Conservation (phyloP, 2,329 filamentous ascomycete genomes). For the Chrysoporthe puriensis region DNA sequence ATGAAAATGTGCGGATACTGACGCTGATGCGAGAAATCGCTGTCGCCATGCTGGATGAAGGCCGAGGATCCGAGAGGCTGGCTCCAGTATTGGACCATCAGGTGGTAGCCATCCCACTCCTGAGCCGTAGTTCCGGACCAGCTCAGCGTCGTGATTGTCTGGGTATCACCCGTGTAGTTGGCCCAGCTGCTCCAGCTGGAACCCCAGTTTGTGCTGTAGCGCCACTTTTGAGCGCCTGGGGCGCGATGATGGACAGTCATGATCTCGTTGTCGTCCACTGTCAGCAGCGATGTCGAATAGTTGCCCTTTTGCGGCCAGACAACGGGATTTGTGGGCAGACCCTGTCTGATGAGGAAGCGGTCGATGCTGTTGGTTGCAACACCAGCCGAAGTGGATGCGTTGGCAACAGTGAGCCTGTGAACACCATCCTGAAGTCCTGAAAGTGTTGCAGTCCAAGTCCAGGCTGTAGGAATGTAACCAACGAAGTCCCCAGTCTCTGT, state of each 20-base stretch:
- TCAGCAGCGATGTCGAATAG: constrained; percentile 52
- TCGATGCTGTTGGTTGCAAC: constrained; percentile 56
- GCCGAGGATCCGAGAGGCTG: constrained; percentile 59
- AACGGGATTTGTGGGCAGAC: constrained; percentile 60
- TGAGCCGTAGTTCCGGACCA: constrained; percentile 62
- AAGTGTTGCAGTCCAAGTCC: constrained; percentile 45
- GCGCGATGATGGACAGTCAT: constrained; percentile 59
- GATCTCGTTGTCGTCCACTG: constrained; percentile 40
- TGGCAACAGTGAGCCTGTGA: constrained; percentile 59
- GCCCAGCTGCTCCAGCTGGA: constrained; percentile 62
- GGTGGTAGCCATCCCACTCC: constrained; percentile 62
- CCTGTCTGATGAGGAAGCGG: constrained; percentile 60
- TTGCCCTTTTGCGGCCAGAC: constrained; percentile 59
- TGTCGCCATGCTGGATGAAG: constrained; percentile 62
- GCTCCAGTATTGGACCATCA: constrained; percentile 66
- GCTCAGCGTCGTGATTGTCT: constrained; percentile 49
- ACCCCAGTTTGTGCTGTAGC: constrained; percentile 65
- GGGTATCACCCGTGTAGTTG: constrained; percentile 56
- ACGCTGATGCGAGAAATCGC: constrained; percentile 44
- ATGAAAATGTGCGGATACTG: constrained; percentile 65
- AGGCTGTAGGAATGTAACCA: constrained; percentile 56
- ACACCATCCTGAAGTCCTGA: constrained; percentile 58
- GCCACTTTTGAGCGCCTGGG: constrained; percentile 62
- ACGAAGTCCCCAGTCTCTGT: constrained; percentile 42
- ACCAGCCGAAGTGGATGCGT: constrained; percentile 48